Evolutionary conservation across 2,329 filamentous ascomycete genomes (phyloP), one percentile per base, ranked within the genome.

Genomic region (Didymella keratinophila): DNA sequence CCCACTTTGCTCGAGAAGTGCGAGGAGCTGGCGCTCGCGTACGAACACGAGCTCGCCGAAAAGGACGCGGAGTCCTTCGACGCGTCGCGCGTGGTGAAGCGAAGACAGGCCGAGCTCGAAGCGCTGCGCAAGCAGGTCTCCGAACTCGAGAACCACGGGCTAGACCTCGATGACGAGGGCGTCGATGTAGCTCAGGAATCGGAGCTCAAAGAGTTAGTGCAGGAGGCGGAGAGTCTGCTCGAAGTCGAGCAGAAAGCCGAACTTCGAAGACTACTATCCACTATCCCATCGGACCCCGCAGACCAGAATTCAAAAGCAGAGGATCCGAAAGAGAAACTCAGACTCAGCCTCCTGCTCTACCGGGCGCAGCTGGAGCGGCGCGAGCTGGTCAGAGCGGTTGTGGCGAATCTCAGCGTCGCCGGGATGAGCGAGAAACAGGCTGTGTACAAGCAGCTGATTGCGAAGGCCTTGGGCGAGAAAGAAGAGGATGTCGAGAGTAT

Each of bases 1-100:
- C 76, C 84, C 77, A 64, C 85, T 78, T 64, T 84, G 2, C 85
- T 78, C 18, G 76, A 76, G 56, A 81, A 81, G 50, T 76, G 76
- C 50, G 74, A 78, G 56, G 70, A 76, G 49, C 69, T 83, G 21
- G 80, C 81, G 4, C 63, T 69, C 20, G 77, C 78, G 55, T 92
- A 92, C 70, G 91, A 95, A 58, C 85, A 88, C 27, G 90, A 94
- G 72, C 86, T 91, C 68, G 83, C 85, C 51, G 89, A 93, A 64
- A 92, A 91, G 71, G 87, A 92, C 51, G 74, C 74, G 3, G 81
- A 83, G 59, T 70, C 77, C 0, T 69, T 73, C 10, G 81, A 83
- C 60, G 79, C 80, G 1, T 78, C 81, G 53, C 77, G 80, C 3
- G 79, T 83, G 1, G 76, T 80, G 21, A 76, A 76, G 60, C 89